Conservation (phyloP, 73 alveolate species). For the Breviolum minutum region DNA sequence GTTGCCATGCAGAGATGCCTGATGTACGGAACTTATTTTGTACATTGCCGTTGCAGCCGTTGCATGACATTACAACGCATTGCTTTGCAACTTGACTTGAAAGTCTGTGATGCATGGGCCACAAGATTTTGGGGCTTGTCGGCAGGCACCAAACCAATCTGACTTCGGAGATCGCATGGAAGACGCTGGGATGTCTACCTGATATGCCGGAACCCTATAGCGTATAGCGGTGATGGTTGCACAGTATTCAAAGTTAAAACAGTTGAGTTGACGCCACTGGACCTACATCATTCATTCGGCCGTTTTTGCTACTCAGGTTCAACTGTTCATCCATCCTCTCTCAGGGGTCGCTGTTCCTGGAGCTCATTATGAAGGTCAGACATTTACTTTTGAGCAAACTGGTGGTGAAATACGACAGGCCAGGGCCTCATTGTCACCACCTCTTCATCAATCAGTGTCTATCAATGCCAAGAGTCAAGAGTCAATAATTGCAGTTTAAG, state of each 20-base stretch:
- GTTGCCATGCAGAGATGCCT: neutral
- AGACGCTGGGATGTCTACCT: neutral
- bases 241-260: no score
- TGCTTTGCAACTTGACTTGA: no score
- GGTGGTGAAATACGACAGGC: neutral
- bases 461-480: no score
- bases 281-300: no score
- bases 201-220: neutral
- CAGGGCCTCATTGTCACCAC: neutral
- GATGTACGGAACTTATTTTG: neutral
- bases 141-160: constrained; percentile 17
- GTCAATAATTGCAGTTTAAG: no score
- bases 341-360: neutral
- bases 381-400: neutral
- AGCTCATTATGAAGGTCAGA: neutral
- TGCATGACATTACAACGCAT: no score
- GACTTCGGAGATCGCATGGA: neutral
- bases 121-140: neutral
- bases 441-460: no score
- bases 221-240: neutral
- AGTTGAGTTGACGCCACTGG: no score
- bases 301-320: neutral
- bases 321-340: neutral
- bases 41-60: no score
- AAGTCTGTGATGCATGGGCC: no score